Conservation (phyloP, 2,329 filamentous ascomycete species). For the Davidsoniella neocaledoniae region DNA sequence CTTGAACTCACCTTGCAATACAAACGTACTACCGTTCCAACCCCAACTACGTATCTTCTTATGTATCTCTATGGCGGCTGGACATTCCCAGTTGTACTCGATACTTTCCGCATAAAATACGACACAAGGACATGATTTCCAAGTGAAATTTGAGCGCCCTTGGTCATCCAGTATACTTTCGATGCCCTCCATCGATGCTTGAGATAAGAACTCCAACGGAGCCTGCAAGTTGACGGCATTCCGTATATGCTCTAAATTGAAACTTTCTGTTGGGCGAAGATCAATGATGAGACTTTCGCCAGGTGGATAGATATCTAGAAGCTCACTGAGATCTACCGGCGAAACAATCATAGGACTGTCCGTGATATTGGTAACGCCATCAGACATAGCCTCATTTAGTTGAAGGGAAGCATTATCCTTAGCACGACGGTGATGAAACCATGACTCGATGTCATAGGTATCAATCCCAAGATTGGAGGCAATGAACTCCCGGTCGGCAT, state of each 20-base stretch:
- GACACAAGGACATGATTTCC: conserved; percentile 30
- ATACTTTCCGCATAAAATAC: conserved; percentile 36
- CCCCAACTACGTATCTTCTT: conserved; percentile 29
- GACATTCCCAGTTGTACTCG: conserved; percentile 34
- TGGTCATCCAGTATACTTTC: conserved; percentile 32
- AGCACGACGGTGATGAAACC: conserved; percentile 38
- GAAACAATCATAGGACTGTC: conserved; percentile 31
- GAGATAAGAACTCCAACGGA: conserved; percentile 31
- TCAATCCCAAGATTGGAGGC: conserved; percentile 38
- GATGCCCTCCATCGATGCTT: conserved; percentile 33
- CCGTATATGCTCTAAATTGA: conserved; percentile 33
- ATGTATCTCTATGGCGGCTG: conserved; percentile 28
- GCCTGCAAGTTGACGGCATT: conserved; percentile 35
- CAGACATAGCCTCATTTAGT: conserved; percentile 27
- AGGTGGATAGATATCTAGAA: conserved; percentile 33
- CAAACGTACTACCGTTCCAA: conserved; percentile 35
- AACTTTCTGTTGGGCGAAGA: conserved; percentile 29
- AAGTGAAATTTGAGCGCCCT: conserved; percentile 30
- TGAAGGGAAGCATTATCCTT: conserved; percentile 29
- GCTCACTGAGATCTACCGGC: conserved; percentile 31
- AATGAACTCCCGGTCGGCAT: conserved; percentile 34
- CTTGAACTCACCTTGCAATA: conserved; percentile 38
- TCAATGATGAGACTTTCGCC: conserved; percentile 33
- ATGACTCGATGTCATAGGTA: conserved; percentile 31
- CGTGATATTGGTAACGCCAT: conserved; percentile 18